Evolutionary conservation across 164 flowering plant species (phyloP), one percentile per base, ranked within the genome.

Genomic region (Pachysandra terminalis): DNA sequence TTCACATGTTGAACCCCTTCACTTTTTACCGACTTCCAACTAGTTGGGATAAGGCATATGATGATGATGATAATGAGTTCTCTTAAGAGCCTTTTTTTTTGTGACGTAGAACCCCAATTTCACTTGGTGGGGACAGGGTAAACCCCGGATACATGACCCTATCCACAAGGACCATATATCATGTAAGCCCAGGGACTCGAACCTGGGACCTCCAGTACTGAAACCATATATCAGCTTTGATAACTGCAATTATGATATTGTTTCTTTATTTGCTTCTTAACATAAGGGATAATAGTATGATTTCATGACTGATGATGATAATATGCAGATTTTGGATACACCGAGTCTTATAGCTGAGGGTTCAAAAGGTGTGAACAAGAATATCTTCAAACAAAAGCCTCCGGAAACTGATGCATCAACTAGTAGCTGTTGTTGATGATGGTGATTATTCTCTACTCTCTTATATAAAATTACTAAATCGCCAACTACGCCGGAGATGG

Each of bases 271-370:
- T n/a, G 6, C 15, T 22, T 25, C 9, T 56, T 56, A 5, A 45
- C 51, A 45, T 45, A 15, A 45, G 6, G 17, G 51, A 45, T 45
- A 13, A 45, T 5, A 45, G 6, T 15, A 32, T 32, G 37, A 32
- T 32, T 32, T 32, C 7, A n/a, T n/a, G n/a, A n/a, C n/a, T n/a
- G n/a, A 35, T 68, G 60, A 41, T 62, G 56, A 52, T 62, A 41
- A 41, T 23, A 28, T 75, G 79, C 87, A 92, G 97, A 92, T 92
- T 25, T 79, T 90, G 81, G 97, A 90, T 15, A 92, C 96, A 4
- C 96, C 97, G 2, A 90, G 96, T 74, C 82, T 90, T 9, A 64
- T 90, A 77, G 88, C 90, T 10, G 96, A 85, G 21, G 93, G 90
- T 25, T 82, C 93, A 10, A 67, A 79, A 19, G 89, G 88, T 53